phyloP scores from a whole-genome alignment of 495 filamentous ascomycete species.

The Penicillium pulvis region DNA sequence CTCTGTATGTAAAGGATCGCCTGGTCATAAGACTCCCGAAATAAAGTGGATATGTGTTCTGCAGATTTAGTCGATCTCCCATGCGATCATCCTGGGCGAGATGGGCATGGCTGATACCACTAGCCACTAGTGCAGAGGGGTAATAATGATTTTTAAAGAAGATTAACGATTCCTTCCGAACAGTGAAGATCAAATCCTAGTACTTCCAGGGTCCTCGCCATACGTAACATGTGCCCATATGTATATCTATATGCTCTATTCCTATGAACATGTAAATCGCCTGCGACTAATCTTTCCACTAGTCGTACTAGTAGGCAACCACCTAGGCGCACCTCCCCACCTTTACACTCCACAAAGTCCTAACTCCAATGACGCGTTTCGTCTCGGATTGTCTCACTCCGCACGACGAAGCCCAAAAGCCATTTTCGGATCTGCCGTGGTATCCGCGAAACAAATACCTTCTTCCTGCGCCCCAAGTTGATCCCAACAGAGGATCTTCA shows the following conservation, averaged over 20 bases:
- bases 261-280: no score
- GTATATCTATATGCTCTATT: not conserved
- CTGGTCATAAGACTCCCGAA: slow-evolving; percentile 11
- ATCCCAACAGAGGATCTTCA: slow-evolving; percentile 49
- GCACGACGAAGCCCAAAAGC: slow-evolving; percentile 35
- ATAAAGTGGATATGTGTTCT: slow-evolving; percentile 8
- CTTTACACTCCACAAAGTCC: slow-evolving; percentile 2
- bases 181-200: not conserved
- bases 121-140: not conserved
- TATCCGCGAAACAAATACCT: slow-evolving; percentile 54
- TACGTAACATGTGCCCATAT: not conserved
- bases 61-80: slow-evolving; percentile 22
- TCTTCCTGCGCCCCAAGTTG: slow-evolving; percentile 48
- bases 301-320: slow-evolving; percentile 3
- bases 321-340: not conserved
- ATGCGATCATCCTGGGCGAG: slow-evolving; percentile 14
- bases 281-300: not conserved
- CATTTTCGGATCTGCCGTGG: slow-evolving; percentile 42
- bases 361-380: slow-evolving; percentile 12
- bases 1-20: slow-evolving; percentile 6
- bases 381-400: slow-evolving; percentile 14
- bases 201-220: not conserved
- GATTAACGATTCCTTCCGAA: not conserved
- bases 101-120: slow-evolving; percentile 6
- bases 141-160: no score